These are phyloP conservation scores for Daucus carota DNA, from an alignment of 129 eudicot species.

Conservation along the genomic window DNA sequence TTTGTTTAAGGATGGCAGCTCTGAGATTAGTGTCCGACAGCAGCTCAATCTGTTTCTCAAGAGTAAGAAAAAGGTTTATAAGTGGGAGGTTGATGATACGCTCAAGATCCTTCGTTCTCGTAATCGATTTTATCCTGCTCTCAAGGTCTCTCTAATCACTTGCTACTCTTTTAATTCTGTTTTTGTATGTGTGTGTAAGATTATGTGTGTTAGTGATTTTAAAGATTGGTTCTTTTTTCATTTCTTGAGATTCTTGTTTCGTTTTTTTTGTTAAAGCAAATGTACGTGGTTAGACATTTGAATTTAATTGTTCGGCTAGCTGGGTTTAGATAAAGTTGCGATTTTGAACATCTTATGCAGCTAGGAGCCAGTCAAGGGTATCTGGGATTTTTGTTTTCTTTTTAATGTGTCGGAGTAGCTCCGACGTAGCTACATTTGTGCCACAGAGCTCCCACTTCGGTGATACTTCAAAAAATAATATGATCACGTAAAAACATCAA, in stretches of 20 bases:
- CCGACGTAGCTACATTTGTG: no score
- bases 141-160: slow-evolving; percentile 42
- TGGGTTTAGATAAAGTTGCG: background rate
- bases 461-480: no score
- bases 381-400: no score
- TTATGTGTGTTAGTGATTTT: background rate
- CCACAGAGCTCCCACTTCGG: background rate
- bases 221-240: background rate
- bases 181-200: no score
- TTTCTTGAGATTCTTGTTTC: background rate
- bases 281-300: background rate
- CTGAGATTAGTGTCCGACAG: slow-evolving; percentile 50
- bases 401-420: background rate
- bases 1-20: slow-evolving; percentile 69
- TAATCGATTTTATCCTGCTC: slow-evolving; percentile 67
- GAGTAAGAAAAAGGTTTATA: slow-evolving; percentile 57
- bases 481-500: no score
- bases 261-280: background rate
- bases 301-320: background rate
- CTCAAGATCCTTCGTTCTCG: slow-evolving; percentile 72
- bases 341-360: background rate
- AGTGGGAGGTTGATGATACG: slow-evolving; percentile 92
- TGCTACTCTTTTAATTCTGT: no score
- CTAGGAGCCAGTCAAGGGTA: background rate
- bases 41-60: slow-evolving; percentile 58